Base-by-base conservation (phyloP, 345 rosid genomes). In the Cardamine resedifolia region DNA sequence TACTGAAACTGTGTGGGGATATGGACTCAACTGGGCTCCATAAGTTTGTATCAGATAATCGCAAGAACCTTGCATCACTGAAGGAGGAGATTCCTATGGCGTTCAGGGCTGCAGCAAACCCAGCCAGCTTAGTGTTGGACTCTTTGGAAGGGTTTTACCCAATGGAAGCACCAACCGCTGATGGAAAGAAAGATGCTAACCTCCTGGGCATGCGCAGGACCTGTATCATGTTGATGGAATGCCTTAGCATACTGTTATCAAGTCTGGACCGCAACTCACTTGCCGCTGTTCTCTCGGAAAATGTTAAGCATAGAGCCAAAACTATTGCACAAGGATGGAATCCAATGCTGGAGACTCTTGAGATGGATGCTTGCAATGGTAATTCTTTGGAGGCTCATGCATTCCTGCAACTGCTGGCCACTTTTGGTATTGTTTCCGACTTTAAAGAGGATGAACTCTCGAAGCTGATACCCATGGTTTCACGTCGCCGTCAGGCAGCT, bases 361-460 rank as follows among this genome's bases (percentile, higher is more conserved):
- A 92, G 69, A 74, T 86, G 78, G 95, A 89, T 74, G 90, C 82
- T 59, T 86, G 92, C 82, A 92, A 89, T 81, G 99, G 99, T 65
- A 95, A 95, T 74, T 95, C 97, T 48, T 85, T 95, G 89, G 99
- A 95, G 83, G 99, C 98, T 61, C 99, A 95, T 87, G 99, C 98
- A 21, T 95, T 92, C 72, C 83, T 95, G 79, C 99, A 95, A 71
- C 97, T 95, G 53, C 82, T 95, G 20, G 92, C 94, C 26, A 91
- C 94, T 58, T 95, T 95, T 81, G 87, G 77, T 50, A 87, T 95
- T 80, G 93, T 92, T 68, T 90, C 96, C 34, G 87, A 82, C 71
- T 92, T 90, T 72, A 77, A 88, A 6, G 96, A 75, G 76, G 88
- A 87, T 74, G 88, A 85, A 74, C 76, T 95, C 30, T 79, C 75